Base-by-base conservation (phyloP, 352 stramenopile genomes). In the Globisporangium cylindrosporum region DNA sequence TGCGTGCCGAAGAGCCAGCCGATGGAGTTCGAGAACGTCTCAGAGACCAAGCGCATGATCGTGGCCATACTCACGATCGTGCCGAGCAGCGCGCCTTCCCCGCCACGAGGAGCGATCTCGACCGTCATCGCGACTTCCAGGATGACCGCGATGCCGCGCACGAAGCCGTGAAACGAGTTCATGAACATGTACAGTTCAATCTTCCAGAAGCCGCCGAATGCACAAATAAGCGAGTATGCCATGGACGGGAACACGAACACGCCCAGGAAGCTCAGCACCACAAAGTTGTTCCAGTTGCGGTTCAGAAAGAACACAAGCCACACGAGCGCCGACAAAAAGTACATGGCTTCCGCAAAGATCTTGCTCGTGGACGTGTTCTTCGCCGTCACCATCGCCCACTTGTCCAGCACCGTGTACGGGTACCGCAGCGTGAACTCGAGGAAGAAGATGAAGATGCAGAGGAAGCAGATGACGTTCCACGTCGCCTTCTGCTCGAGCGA, bases 391-490 rank as follows among this genome's bases (percentile, higher is more conserved):
- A 60, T 64, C 25, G 67, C 79, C 78, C 78, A 86, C 58, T 77
- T 64, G 51, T 81, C 72, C 2, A 86, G 67, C 27, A 78, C 62
- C 2, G 41, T 69, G 4, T 73, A 76, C 25, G 78, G 72, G 49
- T 86, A 86, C 32, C 67, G 74, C 10, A 86, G 59, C 18, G 78
- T 80, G 54, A 86, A 86, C 53, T 86, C 78, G 24, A 60, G 77
- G 58, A 86, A 78, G 66, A 86, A 77, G 36, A 86, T 68, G 54
- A 80, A 86, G 20, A 76, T 63, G 41, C 80, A 74, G 22, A 86
- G 68, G 61, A 82, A 86, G 9, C 68, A 62, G 6, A 75, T 70
- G 24, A 84, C 68, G 5, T 69, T 64, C 20, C 76, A 82, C 20
- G 76, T 84, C 3, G 78, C 75, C 34, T 78, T 64, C 53, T 74